A percentile compares a stretch with the other conserved stretches of the same genome.
phyloP scores from a whole-genome alignment of 768 basidiomycete species.

The Russula brevipes region DNA sequence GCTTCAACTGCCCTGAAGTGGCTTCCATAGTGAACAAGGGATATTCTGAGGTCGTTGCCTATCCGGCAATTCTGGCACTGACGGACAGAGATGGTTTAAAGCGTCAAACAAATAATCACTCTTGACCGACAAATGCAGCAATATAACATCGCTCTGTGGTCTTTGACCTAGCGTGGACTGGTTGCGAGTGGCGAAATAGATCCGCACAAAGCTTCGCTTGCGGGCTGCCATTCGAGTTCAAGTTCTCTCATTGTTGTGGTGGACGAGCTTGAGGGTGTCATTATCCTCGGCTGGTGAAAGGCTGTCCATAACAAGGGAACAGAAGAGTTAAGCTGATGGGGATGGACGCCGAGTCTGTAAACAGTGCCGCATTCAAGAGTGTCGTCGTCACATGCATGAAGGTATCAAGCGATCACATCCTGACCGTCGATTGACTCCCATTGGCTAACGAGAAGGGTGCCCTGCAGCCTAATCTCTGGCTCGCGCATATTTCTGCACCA shows the following conservation, averaged over 20 bases:
- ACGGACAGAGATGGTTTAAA: constrained; percentile 29
- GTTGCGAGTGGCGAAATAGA: too few species aligned
- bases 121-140: constrained; percentile 98
- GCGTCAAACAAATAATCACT: constrained; percentile 89
- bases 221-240: too few species aligned
- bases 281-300: too few species aligned
- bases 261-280: too few species aligned
- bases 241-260: too few species aligned
- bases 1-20: too few species aligned
- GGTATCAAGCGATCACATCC: constrained; percentile 88
- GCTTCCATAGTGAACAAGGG: too few species aligned
- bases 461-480: constrained; percentile 76
- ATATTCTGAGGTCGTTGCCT: too few species aligned
- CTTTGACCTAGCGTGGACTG: background rate
- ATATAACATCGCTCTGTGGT: constrained; percentile 76
- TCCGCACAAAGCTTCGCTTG: too few species aligned
- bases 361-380: constrained; percentile 80
- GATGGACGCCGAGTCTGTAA: constrained; percentile 66
- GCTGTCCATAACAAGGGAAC: too few species aligned
- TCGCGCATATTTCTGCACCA: constrained; percentile 85
- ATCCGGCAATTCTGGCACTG: background rate
- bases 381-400: constrained; percentile 80
- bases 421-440: constrained; percentile 84
- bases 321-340: constrained; percentile 59
- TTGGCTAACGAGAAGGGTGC: constrained; percentile 82